These are phyloP conservation scores for Metschnikowia arizonensis DNA, from an alignment of 805 yeast genomes.

Conservation along the genomic window DNA sequence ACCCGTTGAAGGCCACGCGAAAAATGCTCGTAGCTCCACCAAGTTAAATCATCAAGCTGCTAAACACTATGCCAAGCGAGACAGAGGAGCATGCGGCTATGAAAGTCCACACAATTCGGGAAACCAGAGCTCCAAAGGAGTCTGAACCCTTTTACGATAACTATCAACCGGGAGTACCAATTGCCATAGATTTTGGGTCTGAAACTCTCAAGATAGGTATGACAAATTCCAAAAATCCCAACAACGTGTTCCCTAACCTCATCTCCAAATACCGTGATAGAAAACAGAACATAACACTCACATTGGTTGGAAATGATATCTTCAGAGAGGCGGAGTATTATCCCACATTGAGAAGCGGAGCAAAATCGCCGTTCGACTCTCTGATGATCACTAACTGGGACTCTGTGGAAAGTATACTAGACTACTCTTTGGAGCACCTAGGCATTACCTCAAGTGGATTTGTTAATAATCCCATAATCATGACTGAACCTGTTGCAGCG, in stretches of 20 bases:
- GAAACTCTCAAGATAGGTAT: slow-evolving; percentile 57
- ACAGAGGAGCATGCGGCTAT: slow-evolving; percentile 38
- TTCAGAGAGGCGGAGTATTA: slow-evolving; percentile 46
- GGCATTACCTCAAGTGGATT: slow-evolving; percentile 51
- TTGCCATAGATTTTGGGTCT: slow-evolving; percentile 86
- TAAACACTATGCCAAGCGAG: slow-evolving; percentile 4
- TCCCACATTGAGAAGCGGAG: slow-evolving; percentile 58
- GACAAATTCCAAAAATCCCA: slow-evolving; percentile 44
- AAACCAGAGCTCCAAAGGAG: slow-evolving; percentile 31
- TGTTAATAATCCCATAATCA: slow-evolving; percentile 72
- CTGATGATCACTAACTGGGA: slow-evolving; percentile 91
- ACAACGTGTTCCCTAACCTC: slow-evolving; percentile 63
- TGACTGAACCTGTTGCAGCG: slow-evolving; percentile 74
- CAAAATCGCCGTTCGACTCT: slow-evolving; percentile 84
- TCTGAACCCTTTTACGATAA: slow-evolving; percentile 46
- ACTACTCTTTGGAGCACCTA: slow-evolving; percentile 76
- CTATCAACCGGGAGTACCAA: slow-evolving; percentile 60
- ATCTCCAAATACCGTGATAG: slow-evolving; percentile 78
- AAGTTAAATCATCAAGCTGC: neutral
- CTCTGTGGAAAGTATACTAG: slow-evolving; percentile 72
- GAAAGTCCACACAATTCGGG: slow-evolving; percentile 39
- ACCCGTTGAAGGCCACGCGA: neutral
- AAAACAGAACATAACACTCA: slow-evolving; percentile 53
- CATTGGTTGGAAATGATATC: slow-evolving; percentile 81
- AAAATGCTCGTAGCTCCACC: slow-evolving; percentile 13